Evolutionary conservation across 2,329 filamentous ascomycete species (phyloP), one percentile per base, ranked within the genome.

Genomic region (Thermochaetoides dissita): DNA sequence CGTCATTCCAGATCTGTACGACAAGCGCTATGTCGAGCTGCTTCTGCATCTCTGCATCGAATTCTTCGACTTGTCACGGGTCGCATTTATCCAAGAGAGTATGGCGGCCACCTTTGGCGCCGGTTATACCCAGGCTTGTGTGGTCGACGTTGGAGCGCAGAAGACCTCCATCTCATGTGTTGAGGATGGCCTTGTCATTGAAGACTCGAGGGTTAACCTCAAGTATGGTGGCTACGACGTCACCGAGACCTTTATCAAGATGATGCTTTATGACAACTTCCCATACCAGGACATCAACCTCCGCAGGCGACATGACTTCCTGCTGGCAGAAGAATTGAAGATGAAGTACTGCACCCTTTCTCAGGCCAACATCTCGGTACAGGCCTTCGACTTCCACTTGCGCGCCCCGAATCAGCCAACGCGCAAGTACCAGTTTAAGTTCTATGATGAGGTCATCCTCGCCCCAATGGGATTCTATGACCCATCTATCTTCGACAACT

Each of bases 121-220:
- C 4, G 91, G 91, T 7, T 95, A 93, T 56, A 93, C 88, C 1
- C 86, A 84, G 48, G 84, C 86, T 12, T 98, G 91, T 53, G 87
- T 98, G 43, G 87, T 98, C 8, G 91, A 98, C 58, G 82, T 98
- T 43, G 91, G 91, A 9, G 89, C 91, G 1, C 87, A 96, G 58
- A 98, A 98, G 70, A 96, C 91, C 1, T 94, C 91, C 0, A 83
- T 98, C 30, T 89, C 88, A 48, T 98, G 91, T 52, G 88, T 98
- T 8, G 91, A 98, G 55, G 91, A 98, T 59, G 91, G 91, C 2
- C 82, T 98, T 63, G 87, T 85, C 56, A 74, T 94, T 28, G 91
- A 96, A 49, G 89, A 95, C 57, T 98, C 91, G 10, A 78, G 91
- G 10, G 76, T 98, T 57, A 96, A 96, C 59, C 66, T 98, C 50